These are phyloP conservation scores for Rusavskia elegans DNA, from an alignment of 495 filamentous ascomycete genomes.

Conservation along the genomic window DNA sequence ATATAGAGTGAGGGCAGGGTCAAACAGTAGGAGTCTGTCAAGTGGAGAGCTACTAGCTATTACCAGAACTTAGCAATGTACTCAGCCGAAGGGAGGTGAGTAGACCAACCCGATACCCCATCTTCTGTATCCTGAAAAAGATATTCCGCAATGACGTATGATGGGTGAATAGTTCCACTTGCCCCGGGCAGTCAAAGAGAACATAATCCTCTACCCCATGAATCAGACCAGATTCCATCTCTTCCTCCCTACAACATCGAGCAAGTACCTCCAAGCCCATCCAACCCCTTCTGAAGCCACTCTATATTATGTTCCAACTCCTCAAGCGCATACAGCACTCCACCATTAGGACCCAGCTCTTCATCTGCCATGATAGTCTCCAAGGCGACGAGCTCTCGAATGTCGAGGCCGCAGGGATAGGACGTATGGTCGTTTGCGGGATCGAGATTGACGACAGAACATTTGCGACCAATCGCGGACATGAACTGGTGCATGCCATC, in stretches of 20 bases:
- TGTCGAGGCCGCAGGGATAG: conserved; percentile 75
- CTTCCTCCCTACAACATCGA: neutral
- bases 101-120: conserved; percentile 69
- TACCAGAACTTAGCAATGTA: too few relatives aligned
- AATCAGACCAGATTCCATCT: conserved; percentile 8
- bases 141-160: conserved; percentile 81
- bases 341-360: conserved; percentile 81
- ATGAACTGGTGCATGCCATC: conserved; percentile 99
- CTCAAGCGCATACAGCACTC: conserved; percentile 81
- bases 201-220: conserved; percentile 63
- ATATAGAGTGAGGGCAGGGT: conserved; percentile 88
- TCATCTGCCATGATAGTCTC: conserved; percentile 95
- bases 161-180: conserved; percentile 93
- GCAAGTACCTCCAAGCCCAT: conserved; percentile 42
- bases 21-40: conserved; percentile 82
- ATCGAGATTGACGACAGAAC: conserved; percentile 90
- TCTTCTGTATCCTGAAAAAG: conserved; percentile 74
- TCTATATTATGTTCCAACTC: conserved; percentile 86
- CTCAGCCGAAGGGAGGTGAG: conserved; percentile 4
- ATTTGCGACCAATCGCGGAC: conserved; percentile 82
- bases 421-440: conserved; percentile 79
- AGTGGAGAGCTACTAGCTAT: conserved; percentile 77
- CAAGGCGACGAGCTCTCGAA: conserved; percentile 71
- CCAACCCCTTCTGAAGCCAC: conserved; percentile 70
- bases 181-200: conserved; percentile 89